Evolutionary conservation across 2,329 filamentous ascomycete genomes (phyloP), one percentile per base, ranked within the genome.

Genomic region (Epichloe hybrida): DNA sequence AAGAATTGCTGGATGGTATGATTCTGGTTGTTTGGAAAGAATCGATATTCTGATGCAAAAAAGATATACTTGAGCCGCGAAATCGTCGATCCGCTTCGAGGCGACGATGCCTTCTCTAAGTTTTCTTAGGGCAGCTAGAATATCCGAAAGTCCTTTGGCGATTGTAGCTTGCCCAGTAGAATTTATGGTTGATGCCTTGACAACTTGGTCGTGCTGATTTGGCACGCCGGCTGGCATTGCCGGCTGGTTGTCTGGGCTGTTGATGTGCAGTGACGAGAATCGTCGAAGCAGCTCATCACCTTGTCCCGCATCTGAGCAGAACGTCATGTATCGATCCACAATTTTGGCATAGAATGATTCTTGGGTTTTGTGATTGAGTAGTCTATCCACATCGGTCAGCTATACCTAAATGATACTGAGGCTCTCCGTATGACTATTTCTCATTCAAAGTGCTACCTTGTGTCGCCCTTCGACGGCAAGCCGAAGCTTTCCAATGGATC

Each of bases 391-490:
- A 12, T 15, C 15, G 17, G 49, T 53, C 23, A 51, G 46, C 36
- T 21, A 13, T 12, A 15, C 17, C 11, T 27, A 34, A 9, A 23
- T 36, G n/a, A 27, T 11, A 38, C 27, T 5, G 11, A 38, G 13
- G 39, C 31, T 5, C 15, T 12, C 23, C 6, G 11, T 31, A 4
- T 20, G n/a, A 9, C 13, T 37, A 13, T 31, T 12, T 34, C 3
- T 36, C 34, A 7, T 17, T 47, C 2, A 23, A 8, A 34, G 11
- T 27, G 52, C 62, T 39, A 91, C 89, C 86, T 84, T 46, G 76
- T 86, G 66, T 97, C 91, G 49, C 91, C 91, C 63, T 95, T 96
- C 2, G 89, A 95, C 4, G 88, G 88, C 56, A 95, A 75, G 2
- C 91, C 90, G 57, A 94, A 85, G 53, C 74, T 77, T 58, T 94